Base-by-base conservation (phyloP, 768 basidiomycete species). In the Hortiboletus campestris region DNA sequence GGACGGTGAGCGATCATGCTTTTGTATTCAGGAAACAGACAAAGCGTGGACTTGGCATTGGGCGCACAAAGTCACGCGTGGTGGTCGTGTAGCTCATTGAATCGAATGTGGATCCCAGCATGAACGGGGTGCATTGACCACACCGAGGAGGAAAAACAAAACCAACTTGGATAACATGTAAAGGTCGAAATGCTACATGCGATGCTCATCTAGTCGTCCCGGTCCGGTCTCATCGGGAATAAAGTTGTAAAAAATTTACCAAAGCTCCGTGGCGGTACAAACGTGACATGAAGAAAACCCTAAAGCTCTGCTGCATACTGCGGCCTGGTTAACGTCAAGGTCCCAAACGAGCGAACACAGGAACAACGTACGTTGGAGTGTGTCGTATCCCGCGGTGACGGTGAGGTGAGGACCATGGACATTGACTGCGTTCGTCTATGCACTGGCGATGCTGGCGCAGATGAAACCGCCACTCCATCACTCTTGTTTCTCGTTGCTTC, bases 381-480 rank as follows among this genome's bases (percentile, higher is more conserved):
- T 17, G 55, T 41, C 10, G 51, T 43, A 29, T 63, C 49, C 51
- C 47, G 41, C 10, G 59, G 38, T 31, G 49, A 34, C 12, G 67
- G 59, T 4, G 69, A 58, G 2, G 49, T 58, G 41, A 38, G 49
- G 16, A 69, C 62, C 56, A 58, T 67, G 4, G 70, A 53, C 67
- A 71, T 56, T 0, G 70, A 71, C 34, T 39, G 68, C 31, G 71
- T 59, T 19, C 70, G 69, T 50, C 70, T 46, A 31, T 62, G 70
- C 6, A 51, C 57, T 3, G 51, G 60, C 4, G 64, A 57, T 4
- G 56, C 47, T 6, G 62, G 58, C 6, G 38, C 34, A 25, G 45
- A 38, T 5, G 41, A 36, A 3, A 32, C 42, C 42, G 32, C 45
- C n/a, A 31, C 39, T 12, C 45, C 41, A 7, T 48, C 38, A 13